These are phyloP conservation scores for Lasiosphaeria miniovina DNA, from an alignment of 495 filamentous ascomycete species.

Conservation along the genomic window DNA sequence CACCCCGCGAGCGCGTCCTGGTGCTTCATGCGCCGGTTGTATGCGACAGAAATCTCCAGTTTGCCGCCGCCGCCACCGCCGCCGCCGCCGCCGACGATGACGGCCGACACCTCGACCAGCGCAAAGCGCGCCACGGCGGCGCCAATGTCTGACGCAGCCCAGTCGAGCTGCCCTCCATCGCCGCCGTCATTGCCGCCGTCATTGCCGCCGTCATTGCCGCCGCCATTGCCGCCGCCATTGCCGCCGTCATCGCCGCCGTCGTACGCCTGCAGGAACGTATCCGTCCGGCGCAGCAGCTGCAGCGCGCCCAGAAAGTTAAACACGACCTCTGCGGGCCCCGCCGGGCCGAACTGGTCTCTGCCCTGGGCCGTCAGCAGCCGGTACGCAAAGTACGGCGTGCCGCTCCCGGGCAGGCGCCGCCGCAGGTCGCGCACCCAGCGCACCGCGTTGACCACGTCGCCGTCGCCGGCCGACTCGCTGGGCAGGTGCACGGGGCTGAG, in stretches of 20 bases:
- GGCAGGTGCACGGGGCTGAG: slow-evolving; percentile 34
- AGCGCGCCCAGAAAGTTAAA: slow-evolving; percentile 56
- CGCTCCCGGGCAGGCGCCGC: slow-evolving; percentile 31
- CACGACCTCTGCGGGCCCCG: slow-evolving; percentile 55
- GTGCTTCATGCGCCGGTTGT: slow-evolving; percentile 55
- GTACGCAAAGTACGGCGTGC: slow-evolving; percentile 30
- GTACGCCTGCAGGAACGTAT: slow-evolving; percentile 49
- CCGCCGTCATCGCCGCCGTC: slow-evolving; percentile 19
- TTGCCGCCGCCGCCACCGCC: too few species aligned
- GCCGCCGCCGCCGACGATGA: slow-evolving; percentile 46
- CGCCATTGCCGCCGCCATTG: slow-evolving; percentile 4
- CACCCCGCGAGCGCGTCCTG: slow-evolving; percentile 47
- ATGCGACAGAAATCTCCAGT: slow-evolving; percentile 53
- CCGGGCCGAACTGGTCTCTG: slow-evolving; percentile 33
- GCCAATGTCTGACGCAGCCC: slow-evolving; percentile 35
- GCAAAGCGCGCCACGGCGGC: slow-evolving; percentile 55
- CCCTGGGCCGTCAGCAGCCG: slow-evolving; percentile 41
- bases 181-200: too few species aligned
- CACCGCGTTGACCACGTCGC: slow-evolving; percentile 20
- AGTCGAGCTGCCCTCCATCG: slow-evolving; percentile 26
- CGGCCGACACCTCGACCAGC: slow-evolving; percentile 36
- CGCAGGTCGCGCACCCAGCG: slow-evolving; percentile 27
- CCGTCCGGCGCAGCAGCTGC: slow-evolving; percentile 46
- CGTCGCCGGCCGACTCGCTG: slow-evolving; percentile 19
- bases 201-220: slow-evolving; percentile 25